Base-by-base conservation (phyloP, 179 eudicot species). In the Drosera spatulata region DNA sequence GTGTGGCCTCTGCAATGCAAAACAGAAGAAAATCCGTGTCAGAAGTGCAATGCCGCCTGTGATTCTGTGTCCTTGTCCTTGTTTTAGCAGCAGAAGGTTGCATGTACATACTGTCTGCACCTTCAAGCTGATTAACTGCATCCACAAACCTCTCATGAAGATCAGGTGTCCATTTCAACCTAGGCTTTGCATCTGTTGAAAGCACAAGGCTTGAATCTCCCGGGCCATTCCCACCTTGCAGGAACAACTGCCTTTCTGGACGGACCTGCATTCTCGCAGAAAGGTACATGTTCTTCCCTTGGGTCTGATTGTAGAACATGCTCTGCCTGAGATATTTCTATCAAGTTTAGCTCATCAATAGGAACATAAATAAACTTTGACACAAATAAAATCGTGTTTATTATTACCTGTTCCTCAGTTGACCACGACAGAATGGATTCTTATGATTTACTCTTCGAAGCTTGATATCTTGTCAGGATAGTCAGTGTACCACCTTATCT, bases 171-270 rank as follows among this genome's bases (percentile, higher is more conserved):
- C 97, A 89, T 81, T 87, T 89, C 47, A 89, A 73, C 68, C 97
- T 75, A 33, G 97, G 97, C 75, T 89, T 89, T 11, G 97, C 93
- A 64, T 89, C 95, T 10, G 97, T 89, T 39, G 97, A 89, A 51
- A 87, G 91, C 41, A 89, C 93, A 4, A 90, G 96, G 56, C 86
- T 87, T 46, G 93, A 82, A 64, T 87, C 87, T 44, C 86, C 75
- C 3, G 70, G 59, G 55, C 77, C 78, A 76, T 79, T 84, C 53
- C 75, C 85, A 45, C 91, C 84, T 74, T 82, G 95, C 61, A 80
- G 54, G 70, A 82, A 85, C 76, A 89, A 58, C 60, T 84, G 88
- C 62, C 91, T 82, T 55, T 87, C 95, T 61, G 82, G 71, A 48
- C 76, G 80, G 42, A 75, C 63, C 14, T 80, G n/a, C 79, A 69